Conservation (phyloP, 495 filamentous ascomycete species). For the Cenococcum geophilum region DNA sequence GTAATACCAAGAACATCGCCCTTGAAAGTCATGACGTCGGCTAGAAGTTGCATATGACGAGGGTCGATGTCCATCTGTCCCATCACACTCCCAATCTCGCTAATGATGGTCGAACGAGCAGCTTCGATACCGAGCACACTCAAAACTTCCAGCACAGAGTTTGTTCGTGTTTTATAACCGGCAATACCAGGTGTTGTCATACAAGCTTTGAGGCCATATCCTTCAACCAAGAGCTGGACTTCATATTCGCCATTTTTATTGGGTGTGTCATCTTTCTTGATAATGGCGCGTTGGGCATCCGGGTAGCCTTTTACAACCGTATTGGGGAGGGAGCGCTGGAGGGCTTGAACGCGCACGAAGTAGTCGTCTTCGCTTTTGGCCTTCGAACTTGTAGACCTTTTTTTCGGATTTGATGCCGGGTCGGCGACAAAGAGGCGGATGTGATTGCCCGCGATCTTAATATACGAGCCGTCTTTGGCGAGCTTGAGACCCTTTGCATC, state of each 20-base stretch:
- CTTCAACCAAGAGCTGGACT: constrained; percentile 71
- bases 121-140: constrained; percentile 98
- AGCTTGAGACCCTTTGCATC: constrained; percentile 74
- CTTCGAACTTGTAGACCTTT: constrained; percentile 33
- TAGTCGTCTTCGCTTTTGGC: constrained; percentile 55
- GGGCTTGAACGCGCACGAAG: constrained; percentile 71
- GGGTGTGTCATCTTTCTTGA: constrained; percentile 64
- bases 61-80: constrained; percentile 92
- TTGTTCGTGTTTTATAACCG: constrained; percentile 63
- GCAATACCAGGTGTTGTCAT: constrained; percentile 89
- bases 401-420: constrained; percentile 2
- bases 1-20: constrained; percentile 97
- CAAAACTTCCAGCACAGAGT: constrained; percentile 83
- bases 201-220: constrained; percentile 80
- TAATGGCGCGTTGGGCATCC: constrained; percentile 78
- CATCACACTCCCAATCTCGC: constrained; percentile 79
- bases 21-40: constrained; percentile 99
- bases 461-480: constrained; percentile 41
- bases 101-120: constrained; percentile 73
- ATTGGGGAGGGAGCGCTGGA: constrained; percentile 73
- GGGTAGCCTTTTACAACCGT: constrained; percentile 83
- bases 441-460: constrained; percentile 40
- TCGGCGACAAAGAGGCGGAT: constrained; percentile 48
- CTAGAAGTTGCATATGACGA: constrained; percentile 94
- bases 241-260: constrained; percentile 47